phyloP scores from a whole-genome alignment of 2,329 filamentous ascomycete species.

The Chrysoporthe deuterocubensis region DNA sequence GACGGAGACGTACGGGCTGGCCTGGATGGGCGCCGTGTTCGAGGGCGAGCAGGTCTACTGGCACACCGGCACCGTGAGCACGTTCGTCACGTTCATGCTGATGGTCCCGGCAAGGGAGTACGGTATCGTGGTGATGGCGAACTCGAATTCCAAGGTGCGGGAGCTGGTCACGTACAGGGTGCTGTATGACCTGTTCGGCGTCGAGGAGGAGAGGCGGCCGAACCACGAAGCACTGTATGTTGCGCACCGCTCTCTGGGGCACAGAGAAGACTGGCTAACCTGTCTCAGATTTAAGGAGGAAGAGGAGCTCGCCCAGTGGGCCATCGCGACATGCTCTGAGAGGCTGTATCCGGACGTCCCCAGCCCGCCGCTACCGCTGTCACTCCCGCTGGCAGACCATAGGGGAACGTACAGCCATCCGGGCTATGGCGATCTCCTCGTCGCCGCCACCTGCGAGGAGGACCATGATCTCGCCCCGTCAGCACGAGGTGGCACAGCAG shows the following conservation, averaged over 20 bases:
- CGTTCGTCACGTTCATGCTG: slow-evolving; percentile 29
- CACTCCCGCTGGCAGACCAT: slow-evolving; percentile 21
- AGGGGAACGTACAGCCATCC: slow-evolving; percentile 25
- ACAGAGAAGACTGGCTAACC: neutral
- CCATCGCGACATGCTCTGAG: slow-evolving; percentile 23
- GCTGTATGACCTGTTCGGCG: slow-evolving; percentile 30
- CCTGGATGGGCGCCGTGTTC: slow-evolving; percentile 28
- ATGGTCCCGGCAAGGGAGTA: slow-evolving; percentile 29
- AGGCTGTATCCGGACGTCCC: slow-evolving; percentile 29
- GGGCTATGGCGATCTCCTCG: slow-evolving; percentile 25
- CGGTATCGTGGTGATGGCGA: slow-evolving; percentile 28
- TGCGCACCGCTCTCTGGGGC: too few species aligned
- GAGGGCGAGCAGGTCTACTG: slow-evolving; percentile 28
- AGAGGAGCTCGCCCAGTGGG: neutral
- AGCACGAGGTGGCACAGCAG: too few species aligned
- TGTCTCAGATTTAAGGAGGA: slow-evolving; percentile 10
- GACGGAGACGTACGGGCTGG: slow-evolving; percentile 25
- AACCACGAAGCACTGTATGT: slow-evolving; percentile 28
- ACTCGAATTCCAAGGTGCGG: slow-evolving; percentile 14
- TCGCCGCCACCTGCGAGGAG: slow-evolving; percentile 18
- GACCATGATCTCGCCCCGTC: neutral
- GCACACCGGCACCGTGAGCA: slow-evolving; percentile 25
- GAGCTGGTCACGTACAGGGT: slow-evolving; percentile 28
- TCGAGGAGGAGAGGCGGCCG: slow-evolving; percentile 24
- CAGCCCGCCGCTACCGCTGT: slow-evolving; percentile 21